phyloP scores from a whole-genome alignment of 2,329 filamentous ascomycete genomes.

The Neodidymelliopsis sp. region DNA sequence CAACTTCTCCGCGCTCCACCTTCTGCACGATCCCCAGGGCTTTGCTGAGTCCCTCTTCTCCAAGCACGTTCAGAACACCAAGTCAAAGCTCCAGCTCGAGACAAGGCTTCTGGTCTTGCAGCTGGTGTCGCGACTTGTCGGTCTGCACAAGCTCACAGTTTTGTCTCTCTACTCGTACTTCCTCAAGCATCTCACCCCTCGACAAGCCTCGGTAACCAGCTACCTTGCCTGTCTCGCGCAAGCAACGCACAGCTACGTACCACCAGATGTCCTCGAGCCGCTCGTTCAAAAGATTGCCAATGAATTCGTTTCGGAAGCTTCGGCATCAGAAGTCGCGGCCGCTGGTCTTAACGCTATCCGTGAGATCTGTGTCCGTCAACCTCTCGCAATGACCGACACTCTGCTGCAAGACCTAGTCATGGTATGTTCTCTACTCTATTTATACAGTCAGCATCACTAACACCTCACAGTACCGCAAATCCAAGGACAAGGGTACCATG shows the following conservation, averaged over 20 bases:
- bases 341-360: slow-evolving; percentile 94
- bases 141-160: slow-evolving; percentile 89
- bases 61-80: slow-evolving; percentile 88
- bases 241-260: slow-evolving; percentile 87
- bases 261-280: slow-evolving; percentile 90
- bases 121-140: slow-evolving; percentile 87
- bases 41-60: slow-evolving; percentile 90
- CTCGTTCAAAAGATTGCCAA: slow-evolving; percentile 95
- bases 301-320: slow-evolving; percentile 95
- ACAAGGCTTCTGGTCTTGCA: slow-evolving; percentile 90
- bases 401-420: slow-evolving; percentile 94
- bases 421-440: slow-evolving; percentile 26
- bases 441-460: slow-evolving; percentile 7
- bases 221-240: slow-evolving; percentile 93
- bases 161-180: slow-evolving; percentile 96
- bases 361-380: slow-evolving; percentile 91
- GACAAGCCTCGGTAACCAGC: slow-evolving; percentile 88
- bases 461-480: slow-evolving; percentile 74
- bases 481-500: slow-evolving; percentile 98
- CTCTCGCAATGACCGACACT: slow-evolving; percentile 94
- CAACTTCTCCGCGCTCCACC: slow-evolving; percentile 95
- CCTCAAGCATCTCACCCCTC: slow-evolving; percentile 84
- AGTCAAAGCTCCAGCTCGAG: slow-evolving; percentile 84
- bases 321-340: slow-evolving; percentile 87
- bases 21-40: slow-evolving; percentile 91